Evolutionary conservation across 1,284 basidiomycete species (phyloP).

Genomic region (Boletus semigastroideus): DNA sequence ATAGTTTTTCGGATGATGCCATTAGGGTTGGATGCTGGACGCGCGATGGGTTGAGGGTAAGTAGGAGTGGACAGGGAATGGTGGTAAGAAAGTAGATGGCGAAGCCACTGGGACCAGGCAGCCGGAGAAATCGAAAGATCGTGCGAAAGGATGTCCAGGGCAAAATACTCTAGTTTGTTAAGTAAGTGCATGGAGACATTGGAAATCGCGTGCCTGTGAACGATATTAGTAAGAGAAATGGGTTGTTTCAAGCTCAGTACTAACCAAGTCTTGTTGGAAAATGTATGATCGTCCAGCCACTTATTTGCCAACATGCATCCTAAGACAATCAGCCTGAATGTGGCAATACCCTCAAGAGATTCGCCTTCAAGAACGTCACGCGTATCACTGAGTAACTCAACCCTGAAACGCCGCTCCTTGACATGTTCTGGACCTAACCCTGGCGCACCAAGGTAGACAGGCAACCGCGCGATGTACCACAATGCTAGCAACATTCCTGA

Average conservation of each 20-base stretch:
- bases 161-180: conserved; percentile 68
- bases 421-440: conserved; percentile 44
- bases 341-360: conserved; percentile 51
- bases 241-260: conserved; percentile 24
- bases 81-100: conserved; percentile 62
- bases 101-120: conserved; percentile 71
- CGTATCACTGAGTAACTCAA: conserved; percentile 55
- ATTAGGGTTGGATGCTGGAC: conserved; percentile 68
- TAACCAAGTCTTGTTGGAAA: conserved; percentile 90
- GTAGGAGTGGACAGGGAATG: conserved; percentile 54
- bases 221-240: conserved; percentile 3
- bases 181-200: conserved; percentile 65
- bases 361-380: conserved; percentile 48
- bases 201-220: conserved; percentile 71
- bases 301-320: conserved; percentile 90
- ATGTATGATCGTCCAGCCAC: conserved; percentile 91
- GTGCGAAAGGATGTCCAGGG: conserved; percentile 66
- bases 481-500: conserved; percentile 77
- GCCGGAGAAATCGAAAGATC: conserved; percentile 63
- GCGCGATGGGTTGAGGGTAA: conserved; percentile 73
- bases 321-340: conserved; percentile 75
- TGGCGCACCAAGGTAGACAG: conserved; percentile 59
- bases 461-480: conserved; percentile 81
- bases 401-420: conserved; percentile 64
- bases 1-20: conserved; percentile 66